Conservation (phyloP, 148 eudicot species). For the Silene conica region DNA sequence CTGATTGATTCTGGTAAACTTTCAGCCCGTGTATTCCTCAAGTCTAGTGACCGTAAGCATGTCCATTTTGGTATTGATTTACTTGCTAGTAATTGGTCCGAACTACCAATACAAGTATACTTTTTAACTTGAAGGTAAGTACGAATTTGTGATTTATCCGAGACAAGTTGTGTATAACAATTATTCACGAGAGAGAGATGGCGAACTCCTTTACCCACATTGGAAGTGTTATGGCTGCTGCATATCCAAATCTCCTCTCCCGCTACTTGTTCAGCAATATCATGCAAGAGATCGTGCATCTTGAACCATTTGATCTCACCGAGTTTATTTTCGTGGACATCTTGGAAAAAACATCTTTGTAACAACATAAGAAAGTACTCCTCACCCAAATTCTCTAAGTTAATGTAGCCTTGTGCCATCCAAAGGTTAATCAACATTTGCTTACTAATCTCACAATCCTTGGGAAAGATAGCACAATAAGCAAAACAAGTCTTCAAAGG, state of each 20-base stretch:
- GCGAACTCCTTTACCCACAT: background rate
- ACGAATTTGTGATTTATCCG: background rate
- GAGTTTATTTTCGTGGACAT: background rate
- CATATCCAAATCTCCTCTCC: background rate
- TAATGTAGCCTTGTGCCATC: conserved; percentile 20
- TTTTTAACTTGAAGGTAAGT: conserved; percentile 10
- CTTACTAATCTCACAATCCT: conserved; percentile 5
- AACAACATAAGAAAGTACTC: conserved; percentile 12
- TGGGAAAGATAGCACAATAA: conserved; percentile 13
- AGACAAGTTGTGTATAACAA: conserved; percentile 10
- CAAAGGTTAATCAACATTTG: conserved; percentile 15
- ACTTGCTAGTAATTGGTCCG: background rate
- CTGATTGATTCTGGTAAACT: conserved; percentile 17
- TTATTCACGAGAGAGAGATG: background rate
- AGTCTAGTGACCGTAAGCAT: conserved; percentile 16
- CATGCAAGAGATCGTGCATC: conserved; percentile 10
- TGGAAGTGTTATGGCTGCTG: background rate
- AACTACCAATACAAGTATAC: background rate
- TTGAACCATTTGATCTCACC: conserved; percentile 3
- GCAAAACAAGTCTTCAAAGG: conserved; percentile 14
- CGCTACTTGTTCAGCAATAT: conserved; percentile 9
- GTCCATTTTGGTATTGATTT: background rate
- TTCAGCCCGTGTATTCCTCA: background rate
- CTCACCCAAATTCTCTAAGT: conserved; percentile 10
- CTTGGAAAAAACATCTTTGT: conserved; percentile 21